Percentiles rank a stretch among this genome's conserved stretches.
phyloP scores from a whole-genome alignment of 352 stramenopile species.

The Globisporangium sylvaticum region DNA sequence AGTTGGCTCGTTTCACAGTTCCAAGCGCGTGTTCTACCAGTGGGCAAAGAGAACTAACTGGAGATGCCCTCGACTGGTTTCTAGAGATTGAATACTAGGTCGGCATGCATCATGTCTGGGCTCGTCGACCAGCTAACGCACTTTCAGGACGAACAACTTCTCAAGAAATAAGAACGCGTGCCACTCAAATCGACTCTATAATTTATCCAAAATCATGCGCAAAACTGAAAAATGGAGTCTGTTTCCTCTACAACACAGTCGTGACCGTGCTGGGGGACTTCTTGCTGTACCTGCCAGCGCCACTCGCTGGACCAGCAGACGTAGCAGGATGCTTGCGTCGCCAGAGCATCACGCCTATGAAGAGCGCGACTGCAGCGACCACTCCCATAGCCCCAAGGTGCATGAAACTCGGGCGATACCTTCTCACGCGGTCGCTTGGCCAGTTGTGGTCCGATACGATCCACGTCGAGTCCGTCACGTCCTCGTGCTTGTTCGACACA shows the following conservation, averaged over 20 bases:
- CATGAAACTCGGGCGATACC: constrained; percentile 7
- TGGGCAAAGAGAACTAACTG: too few relatives aligned
- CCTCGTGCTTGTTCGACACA: constrained; percentile 23
- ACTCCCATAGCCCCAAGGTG: background rate
- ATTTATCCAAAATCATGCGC: background rate
- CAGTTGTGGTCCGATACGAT: constrained; percentile 50
- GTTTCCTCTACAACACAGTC: background rate
- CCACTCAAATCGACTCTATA: background rate
- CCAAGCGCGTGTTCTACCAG: too few relatives aligned
- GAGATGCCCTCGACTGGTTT: too few relatives aligned
- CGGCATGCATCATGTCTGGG: too few relatives aligned
- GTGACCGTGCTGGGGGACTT: background rate
- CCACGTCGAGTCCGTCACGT: constrained; percentile 21
- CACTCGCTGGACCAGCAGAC: background rate
- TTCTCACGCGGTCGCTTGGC: constrained; percentile 31
- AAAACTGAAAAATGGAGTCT: background rate
- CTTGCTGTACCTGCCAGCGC: background rate
- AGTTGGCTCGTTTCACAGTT: background rate
- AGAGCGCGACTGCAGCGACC: background rate
- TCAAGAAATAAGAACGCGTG: too few relatives aligned
- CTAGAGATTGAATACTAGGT: too few relatives aligned
- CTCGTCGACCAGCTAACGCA: background rate
- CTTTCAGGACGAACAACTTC: background rate
- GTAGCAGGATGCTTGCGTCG: background rate
- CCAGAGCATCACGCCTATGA: background rate